phyloP scores from a whole-genome alignment of 2,329 filamentous ascomycete genomes.

The Phialophora macrospora region DNA sequence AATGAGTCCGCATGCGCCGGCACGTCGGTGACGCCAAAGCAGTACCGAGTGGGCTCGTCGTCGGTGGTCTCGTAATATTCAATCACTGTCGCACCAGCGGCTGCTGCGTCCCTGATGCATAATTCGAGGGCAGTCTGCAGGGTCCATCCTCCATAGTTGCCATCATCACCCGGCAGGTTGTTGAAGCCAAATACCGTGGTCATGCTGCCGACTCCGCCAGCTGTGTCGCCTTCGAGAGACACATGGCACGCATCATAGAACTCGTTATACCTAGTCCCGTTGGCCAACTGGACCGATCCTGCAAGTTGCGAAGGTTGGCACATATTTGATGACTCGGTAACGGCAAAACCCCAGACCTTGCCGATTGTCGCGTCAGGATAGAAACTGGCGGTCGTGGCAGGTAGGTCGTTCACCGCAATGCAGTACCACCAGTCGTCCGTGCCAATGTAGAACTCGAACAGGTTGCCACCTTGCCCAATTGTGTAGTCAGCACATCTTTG shows the following conservation, averaged over 20 bases:
- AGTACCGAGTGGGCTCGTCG: constrained; percentile 6
- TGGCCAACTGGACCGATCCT: constrained; percentile 9
- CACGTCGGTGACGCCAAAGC: constrained; percentile 4
- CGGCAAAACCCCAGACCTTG: constrained; percentile 18
- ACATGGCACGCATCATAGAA: constrained; percentile 18
- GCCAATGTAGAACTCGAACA: constrained; percentile 20
- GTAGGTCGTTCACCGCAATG: constrained; percentile 19
- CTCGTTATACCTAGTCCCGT: constrained; percentile 12
- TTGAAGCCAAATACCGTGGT: constrained; percentile 14
- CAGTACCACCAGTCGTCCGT: constrained; percentile 21
- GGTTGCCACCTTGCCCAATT: constrained; percentile 6
- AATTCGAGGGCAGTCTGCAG: constrained; percentile 6
- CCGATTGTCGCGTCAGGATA: constrained; percentile 16
- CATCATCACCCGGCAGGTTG: constrained; percentile 9
- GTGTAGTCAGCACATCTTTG: constrained; percentile 10
- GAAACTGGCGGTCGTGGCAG: constrained; percentile 2
- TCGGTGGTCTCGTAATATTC: constrained; percentile 15
- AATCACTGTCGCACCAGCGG: constrained; percentile 14
- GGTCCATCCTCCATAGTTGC: constrained; percentile 15
- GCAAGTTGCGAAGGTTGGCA: constrained; percentile 17
- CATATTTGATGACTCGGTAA: background rate
- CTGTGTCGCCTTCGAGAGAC: constrained; percentile 8
- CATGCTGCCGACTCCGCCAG: constrained; percentile 8
- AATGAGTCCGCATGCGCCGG: constrained; percentile 10
- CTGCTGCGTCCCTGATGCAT: constrained; percentile 15